These are phyloP conservation scores for Bipolaris cookei DNA, from an alignment of 2,329 filamentous ascomycete genomes.

Conservation along the genomic window DNA sequence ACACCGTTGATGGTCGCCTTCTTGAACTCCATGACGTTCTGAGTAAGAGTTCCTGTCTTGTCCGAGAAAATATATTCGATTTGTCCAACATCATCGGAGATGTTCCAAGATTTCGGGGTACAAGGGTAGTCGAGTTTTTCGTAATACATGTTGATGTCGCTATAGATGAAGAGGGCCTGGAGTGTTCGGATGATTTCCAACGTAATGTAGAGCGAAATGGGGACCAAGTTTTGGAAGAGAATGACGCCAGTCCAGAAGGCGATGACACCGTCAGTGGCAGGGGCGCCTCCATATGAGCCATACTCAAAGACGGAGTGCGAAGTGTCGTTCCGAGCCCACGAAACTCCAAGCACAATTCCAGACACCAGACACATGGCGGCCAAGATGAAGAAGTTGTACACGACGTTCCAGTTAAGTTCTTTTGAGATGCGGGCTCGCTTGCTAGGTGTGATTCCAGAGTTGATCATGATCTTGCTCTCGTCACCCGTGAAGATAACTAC, in stretches of 20 bases:
- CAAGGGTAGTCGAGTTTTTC: slow-evolving; percentile 92
- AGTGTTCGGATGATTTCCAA: slow-evolving; percentile 92
- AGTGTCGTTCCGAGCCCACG: slow-evolving; percentile 76
- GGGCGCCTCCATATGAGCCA: slow-evolving; percentile 75
- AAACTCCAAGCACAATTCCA: slow-evolving; percentile 81
- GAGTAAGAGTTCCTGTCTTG: slow-evolving; percentile 88
- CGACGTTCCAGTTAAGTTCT: slow-evolving; percentile 95
- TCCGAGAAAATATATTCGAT: slow-evolving; percentile 99
- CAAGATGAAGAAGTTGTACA: slow-evolving; percentile 93
- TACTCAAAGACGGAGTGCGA: slow-evolving; percentile 85
- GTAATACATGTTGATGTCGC: slow-evolving; percentile 96
- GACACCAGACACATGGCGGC: slow-evolving; percentile 87
- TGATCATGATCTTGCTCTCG: slow-evolving; percentile 99
- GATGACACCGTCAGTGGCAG: slow-evolving; percentile 85
- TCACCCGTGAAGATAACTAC: slow-evolving; percentile 93
- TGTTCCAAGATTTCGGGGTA: slow-evolving; percentile 98
- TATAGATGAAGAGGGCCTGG: slow-evolving; percentile 97
- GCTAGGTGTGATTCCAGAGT: slow-evolving; percentile 91
- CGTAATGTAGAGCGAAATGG: slow-evolving; percentile 96
- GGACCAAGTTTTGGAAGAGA: slow-evolving; percentile 97
- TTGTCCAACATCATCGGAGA: slow-evolving; percentile 95
- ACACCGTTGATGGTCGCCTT: slow-evolving; percentile 97
- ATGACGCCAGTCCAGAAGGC: slow-evolving; percentile 96
- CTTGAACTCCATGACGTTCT: slow-evolving; percentile 99
- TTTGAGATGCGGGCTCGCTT: slow-evolving; percentile 91